Percentiles rank a stretch among this genome's conserved stretches.
phyloP scores from a whole-genome alignment of 164 flowering plant species.

The Platanus orientalis region DNA sequence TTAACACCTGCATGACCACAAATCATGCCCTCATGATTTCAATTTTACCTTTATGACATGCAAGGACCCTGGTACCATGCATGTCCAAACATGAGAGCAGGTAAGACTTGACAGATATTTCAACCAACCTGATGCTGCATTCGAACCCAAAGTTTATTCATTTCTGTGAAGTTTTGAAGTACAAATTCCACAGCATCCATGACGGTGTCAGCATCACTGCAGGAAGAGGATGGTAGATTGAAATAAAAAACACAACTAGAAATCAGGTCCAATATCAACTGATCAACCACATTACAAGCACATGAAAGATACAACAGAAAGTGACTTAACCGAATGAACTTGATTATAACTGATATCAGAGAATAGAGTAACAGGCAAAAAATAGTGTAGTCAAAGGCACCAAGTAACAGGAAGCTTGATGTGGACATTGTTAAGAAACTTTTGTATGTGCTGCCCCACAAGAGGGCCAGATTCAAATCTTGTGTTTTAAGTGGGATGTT shows the following conservation, averaged over 20 bases:
- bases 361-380: no score
- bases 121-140: constrained; percentile 94
- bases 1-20: constrained; percentile 76
- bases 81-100: constrained; percentile 44
- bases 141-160: constrained; percentile 97
- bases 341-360: background rate
- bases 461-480: no score
- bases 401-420: no score
- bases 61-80: constrained; percentile 41
- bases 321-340: background rate
- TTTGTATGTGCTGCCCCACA: no score
- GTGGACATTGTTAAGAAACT: no score
- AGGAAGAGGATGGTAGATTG: constrained; percentile 6
- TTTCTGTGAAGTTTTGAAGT: constrained; percentile 88
- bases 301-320: background rate
- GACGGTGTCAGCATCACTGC: constrained; percentile 77
- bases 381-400: no score
- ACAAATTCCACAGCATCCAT: constrained; percentile 93
- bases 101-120: constrained; percentile 23
- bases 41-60: constrained; percentile 53
- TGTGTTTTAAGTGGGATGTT: no score
- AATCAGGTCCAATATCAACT: background rate
- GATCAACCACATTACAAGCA: background rate
- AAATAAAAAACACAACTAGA: background rate
- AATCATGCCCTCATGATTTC: constrained; percentile 72